Evolutionary conservation across 1,284 basidiomycete species (phyloP).

Genomic region (Trichosporon sp.): DNA sequence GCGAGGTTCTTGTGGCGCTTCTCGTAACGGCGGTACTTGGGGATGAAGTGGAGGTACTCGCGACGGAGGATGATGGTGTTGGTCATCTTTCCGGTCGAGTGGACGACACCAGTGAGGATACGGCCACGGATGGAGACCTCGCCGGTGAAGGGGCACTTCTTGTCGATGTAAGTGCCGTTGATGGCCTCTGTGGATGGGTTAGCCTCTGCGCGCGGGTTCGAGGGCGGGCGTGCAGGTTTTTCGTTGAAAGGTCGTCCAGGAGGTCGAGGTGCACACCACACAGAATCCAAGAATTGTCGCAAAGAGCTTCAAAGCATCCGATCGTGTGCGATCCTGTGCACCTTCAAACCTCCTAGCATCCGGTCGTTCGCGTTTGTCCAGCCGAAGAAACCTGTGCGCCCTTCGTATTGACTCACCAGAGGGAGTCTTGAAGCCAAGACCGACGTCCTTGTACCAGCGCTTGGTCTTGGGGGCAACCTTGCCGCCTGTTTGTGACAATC

Average conservation of each 20-base stretch:
- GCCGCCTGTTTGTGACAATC: conserved; percentile 54
- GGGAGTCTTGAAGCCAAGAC: conserved; percentile 95
- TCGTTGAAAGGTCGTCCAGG: background rate
- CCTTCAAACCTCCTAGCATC: background rate
- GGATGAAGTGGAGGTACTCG: conserved; percentile 96
- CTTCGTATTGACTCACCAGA: conserved; percentile 31
- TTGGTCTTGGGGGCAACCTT: conserved; percentile 90
- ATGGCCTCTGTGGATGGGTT: conserved; percentile 89
- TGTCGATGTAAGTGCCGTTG: conserved; percentile 97
- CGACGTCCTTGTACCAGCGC: conserved; percentile 99
- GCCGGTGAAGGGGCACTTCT: conserved; percentile 98
- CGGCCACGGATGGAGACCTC: conserved; percentile 97
- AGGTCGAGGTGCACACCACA: background rate
- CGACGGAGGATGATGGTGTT: conserved; percentile 97
- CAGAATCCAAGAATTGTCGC: no score
- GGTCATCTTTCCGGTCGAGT: conserved; percentile 89
- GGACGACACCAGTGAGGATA: conserved; percentile 95
- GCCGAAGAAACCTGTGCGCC: background rate
- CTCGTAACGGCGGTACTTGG: conserved; percentile 98
- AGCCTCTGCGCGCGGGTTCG: no score
- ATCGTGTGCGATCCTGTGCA: background rate
- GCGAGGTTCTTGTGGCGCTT: conserved; percentile 98
- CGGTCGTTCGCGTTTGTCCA: background rate
- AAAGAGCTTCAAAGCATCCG: no score
- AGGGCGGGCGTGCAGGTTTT: background rate